phyloP scores from a whole-genome alignment of 345 rosid species.

The Anacardium occidentale region DNA sequence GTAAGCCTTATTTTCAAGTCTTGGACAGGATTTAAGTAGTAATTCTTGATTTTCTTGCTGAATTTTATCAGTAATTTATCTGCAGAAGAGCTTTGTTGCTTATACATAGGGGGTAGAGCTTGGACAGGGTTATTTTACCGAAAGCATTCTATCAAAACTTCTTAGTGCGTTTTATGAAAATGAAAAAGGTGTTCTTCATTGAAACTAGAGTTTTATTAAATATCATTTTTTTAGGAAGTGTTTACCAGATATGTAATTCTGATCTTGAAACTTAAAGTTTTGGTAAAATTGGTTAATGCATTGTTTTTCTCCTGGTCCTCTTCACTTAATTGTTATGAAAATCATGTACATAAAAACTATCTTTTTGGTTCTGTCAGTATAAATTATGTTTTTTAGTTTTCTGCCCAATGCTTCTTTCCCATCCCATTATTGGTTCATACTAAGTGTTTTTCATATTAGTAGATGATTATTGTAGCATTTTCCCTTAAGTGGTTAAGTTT shows the following conservation, averaged over 20 bases:
- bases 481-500: not conserved
- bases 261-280: not conserved
- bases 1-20: not conserved
- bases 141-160: not conserved
- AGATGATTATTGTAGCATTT: not conserved
- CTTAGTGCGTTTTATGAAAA: not conserved
- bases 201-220: not conserved
- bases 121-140: not conserved
- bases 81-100: not conserved
- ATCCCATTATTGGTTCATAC: not conserved
- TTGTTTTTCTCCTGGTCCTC: not conserved
- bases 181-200: not conserved
- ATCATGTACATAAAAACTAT: not conserved
- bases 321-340: not conserved
- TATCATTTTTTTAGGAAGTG: not conserved
- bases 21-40: not conserved
- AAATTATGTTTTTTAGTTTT: not conserved
- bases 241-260: not conserved
- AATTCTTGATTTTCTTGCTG: not conserved
- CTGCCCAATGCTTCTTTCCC: not conserved
- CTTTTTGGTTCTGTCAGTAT: too few species aligned
- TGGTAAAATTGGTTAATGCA: not conserved
- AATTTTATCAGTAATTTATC: conserved; percentile 1
- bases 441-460: not conserved
- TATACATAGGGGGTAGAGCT: not conserved